Percentiles rank a stretch among this genome's conserved stretches.
These are phyloP conservation scores for Aspergillus hancockii DNA, from an alignment of 495 filamentous ascomycete species.

Conservation along the genomic window DNA sequence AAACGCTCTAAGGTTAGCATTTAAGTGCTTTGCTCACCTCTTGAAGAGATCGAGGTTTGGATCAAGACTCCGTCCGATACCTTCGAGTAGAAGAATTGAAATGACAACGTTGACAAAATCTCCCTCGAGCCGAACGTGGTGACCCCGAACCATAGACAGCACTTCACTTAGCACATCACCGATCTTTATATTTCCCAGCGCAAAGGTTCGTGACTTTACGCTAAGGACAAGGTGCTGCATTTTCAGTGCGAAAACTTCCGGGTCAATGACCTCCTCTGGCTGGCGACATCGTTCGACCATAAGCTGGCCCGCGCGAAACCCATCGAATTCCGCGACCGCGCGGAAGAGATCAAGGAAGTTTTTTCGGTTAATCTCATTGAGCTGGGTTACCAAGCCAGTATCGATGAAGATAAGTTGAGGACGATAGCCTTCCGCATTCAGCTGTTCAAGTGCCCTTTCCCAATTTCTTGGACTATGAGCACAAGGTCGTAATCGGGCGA, in stretches of 20 bases:
- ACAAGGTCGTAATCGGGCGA: constrained; percentile 74
- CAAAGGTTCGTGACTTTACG: constrained; percentile 87
- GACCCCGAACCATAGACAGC: constrained; percentile 83
- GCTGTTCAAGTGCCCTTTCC: constrained; percentile 67
- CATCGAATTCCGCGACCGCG: constrained; percentile 94
- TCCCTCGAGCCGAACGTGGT: constrained; percentile 94
- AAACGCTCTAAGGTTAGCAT: neutral
- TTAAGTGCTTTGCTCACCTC: constrained; percentile 49
- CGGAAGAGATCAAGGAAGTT: constrained; percentile 98
- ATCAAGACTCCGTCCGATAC: constrained; percentile 86
- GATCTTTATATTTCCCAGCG: constrained; percentile 93
- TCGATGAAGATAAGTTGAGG: constrained; percentile 98
- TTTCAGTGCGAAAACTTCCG: constrained; percentile 87
- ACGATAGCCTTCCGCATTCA: constrained; percentile 89
- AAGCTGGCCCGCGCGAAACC: constrained; percentile 88
- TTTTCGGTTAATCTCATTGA: constrained; percentile 78
- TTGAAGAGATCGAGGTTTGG: constrained; percentile 86
- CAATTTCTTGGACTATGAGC: constrained; percentile 65
- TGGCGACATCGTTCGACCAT: constrained; percentile 96
- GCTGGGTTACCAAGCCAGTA: constrained; percentile 91
- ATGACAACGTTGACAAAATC: constrained; percentile 99
- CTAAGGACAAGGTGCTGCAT: constrained; percentile 94
- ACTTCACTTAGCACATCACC: constrained; percentile 92
- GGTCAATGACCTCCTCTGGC: constrained; percentile 81
- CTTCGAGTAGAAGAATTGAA: constrained; percentile 89